Percentiles rank a stretch among this genome's conserved stretches.
phyloP scores from a whole-genome alignment of 2,329 filamentous ascomycete genomes.

The Cladosporium oxysporum region DNA sequence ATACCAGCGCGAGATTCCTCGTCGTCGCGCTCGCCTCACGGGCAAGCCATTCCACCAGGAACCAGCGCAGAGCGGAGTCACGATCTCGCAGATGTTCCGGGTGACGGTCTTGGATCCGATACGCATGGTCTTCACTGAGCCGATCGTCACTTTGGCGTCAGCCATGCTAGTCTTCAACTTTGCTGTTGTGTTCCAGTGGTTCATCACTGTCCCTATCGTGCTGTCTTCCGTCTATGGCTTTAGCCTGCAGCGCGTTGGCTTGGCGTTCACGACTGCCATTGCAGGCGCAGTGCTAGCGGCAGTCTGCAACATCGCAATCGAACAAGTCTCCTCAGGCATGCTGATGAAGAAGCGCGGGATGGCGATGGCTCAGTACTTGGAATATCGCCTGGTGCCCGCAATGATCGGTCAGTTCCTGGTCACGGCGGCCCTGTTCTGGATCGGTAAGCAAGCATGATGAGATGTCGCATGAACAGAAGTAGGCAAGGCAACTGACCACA shows the following conservation, averaged over 20 bases:
- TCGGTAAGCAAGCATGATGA: slow-evolving; percentile 20
- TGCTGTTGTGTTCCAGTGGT: slow-evolving; percentile 35
- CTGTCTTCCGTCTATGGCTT: slow-evolving; percentile 28
- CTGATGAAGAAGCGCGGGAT: slow-evolving; percentile 10
- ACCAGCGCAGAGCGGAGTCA: slow-evolving; percentile 30
- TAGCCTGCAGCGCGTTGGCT: slow-evolving; percentile 28
- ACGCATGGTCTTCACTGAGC: slow-evolving; percentile 32
- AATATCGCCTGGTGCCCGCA: slow-evolving; percentile 39
- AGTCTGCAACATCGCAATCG: slow-evolving; percentile 33
- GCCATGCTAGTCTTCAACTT: slow-evolving; percentile 35
- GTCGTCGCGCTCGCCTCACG: slow-evolving; percentile 26
- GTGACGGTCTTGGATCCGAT: slow-evolving; percentile 31
- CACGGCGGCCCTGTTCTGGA: slow-evolving; percentile 39
- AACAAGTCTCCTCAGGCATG: slow-evolving; percentile 24
- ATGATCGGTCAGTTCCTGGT: slow-evolving; percentile 39
- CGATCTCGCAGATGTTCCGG: slow-evolving; percentile 27
- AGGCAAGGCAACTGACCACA: neutral
- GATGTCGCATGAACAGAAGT: neutral
- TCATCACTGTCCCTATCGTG: slow-evolving; percentile 37
- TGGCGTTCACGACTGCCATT: slow-evolving; percentile 38
- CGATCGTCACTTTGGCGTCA: slow-evolving; percentile 32
- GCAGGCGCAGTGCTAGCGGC: slow-evolving; percentile 34
- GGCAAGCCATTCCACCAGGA: slow-evolving; percentile 16
- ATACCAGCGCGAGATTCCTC: slow-evolving; percentile 36
- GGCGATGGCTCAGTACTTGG: slow-evolving; percentile 27